Evolutionary conservation across 805 yeast genomes (phyloP).

Genomic region (Starmerella kuoi): DNA sequence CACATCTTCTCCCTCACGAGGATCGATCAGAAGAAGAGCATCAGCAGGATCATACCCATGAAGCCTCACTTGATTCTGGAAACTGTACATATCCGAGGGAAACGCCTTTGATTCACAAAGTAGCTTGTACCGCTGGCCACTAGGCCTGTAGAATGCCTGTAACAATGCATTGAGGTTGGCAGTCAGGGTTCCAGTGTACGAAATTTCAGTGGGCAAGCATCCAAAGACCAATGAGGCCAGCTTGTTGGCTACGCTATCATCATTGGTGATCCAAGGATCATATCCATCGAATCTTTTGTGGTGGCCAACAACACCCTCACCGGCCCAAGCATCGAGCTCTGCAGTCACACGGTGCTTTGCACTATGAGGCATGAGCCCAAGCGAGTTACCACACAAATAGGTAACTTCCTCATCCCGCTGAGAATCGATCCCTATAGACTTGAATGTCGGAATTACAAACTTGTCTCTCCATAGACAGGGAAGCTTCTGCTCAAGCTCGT

Average conservation of each 20-base stretch:
- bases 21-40: slow-evolving; percentile 51
- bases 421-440: slow-evolving; percentile 40
- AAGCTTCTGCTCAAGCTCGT: background rate
- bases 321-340: slow-evolving; percentile 75
- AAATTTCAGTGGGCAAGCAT: slow-evolving; percentile 52
- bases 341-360: slow-evolving; percentile 45
- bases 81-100: slow-evolving; percentile 85
- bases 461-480: slow-evolving; percentile 26
- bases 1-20: slow-evolving; percentile 45
- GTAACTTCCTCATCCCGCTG: slow-evolving; percentile 27
- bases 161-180: slow-evolving; percentile 66
- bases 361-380: slow-evolving; percentile 72
- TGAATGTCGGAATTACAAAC: slow-evolving; percentile 57
- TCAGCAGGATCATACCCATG: slow-evolving; percentile 43
- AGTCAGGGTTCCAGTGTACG: slow-evolving; percentile 78
- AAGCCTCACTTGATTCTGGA: slow-evolving; percentile 56
- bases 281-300: slow-evolving; percentile 36
- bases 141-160: slow-evolving; percentile 62
- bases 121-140: slow-evolving; percentile 47
- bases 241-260: slow-evolving; percentile 57
- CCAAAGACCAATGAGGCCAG: slow-evolving; percentile 73
- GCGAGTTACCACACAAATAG: slow-evolving; percentile 87
- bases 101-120: slow-evolving; percentile 78
- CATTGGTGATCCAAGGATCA: slow-evolving; percentile 76
- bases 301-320: slow-evolving; percentile 74